Conservation (phyloP, 2,329 filamentous ascomycete genomes). For the Diaporthe citri region DNA sequence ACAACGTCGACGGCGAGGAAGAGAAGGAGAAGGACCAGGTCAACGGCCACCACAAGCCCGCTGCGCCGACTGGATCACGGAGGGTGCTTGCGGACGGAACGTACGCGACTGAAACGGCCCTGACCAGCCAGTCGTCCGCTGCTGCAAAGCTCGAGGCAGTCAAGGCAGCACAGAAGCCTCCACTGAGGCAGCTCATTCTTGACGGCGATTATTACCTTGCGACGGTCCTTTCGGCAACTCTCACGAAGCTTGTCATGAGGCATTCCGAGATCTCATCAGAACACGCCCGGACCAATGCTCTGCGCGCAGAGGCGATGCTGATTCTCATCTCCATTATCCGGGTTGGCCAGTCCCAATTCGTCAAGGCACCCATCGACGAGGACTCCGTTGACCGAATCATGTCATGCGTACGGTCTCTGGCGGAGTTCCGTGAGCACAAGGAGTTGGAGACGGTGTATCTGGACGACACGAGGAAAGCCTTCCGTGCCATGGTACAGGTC, state of each 20-base stretch:
- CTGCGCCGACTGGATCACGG: slow-evolving; percentile 84
- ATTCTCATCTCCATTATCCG: slow-evolving; percentile 99
- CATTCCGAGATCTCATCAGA: slow-evolving; percentile 94
- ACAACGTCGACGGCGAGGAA: slow-evolving; percentile 82
- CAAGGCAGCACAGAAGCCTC: slow-evolving; percentile 96
- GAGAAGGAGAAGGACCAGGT: slow-evolving; percentile 71
- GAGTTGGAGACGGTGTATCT: slow-evolving; percentile 93
- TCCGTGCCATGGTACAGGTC: slow-evolving; percentile 95
- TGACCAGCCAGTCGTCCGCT: slow-evolving; percentile 91
- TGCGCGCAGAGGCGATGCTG: slow-evolving; percentile 97
- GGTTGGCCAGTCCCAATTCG: slow-evolving; percentile 98
- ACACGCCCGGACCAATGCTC: slow-evolving; percentile 87
- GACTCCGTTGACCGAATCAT: slow-evolving; percentile 99
- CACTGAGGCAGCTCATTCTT: slow-evolving; percentile 91
- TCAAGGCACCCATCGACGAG: slow-evolving; percentile 96
- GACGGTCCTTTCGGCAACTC: slow-evolving; percentile 92
- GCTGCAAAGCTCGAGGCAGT: slow-evolving; percentile 95
- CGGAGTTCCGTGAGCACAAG: slow-evolving; percentile 90
- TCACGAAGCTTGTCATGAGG: slow-evolving; percentile 98
- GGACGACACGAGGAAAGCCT: slow-evolving; percentile 94
- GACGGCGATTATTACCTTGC: slow-evolving; percentile 98
- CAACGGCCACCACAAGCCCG: slow-evolving; percentile 83
- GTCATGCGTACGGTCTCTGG: slow-evolving; percentile 93
- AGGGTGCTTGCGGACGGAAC: slow-evolving; percentile 97
- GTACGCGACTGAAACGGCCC: slow-evolving; percentile 95